Percentiles rank a stretch among this genome's conserved stretches.
phyloP scores from a whole-genome alignment of 163 green algal genomes.

The Volvox carteri region DNA sequence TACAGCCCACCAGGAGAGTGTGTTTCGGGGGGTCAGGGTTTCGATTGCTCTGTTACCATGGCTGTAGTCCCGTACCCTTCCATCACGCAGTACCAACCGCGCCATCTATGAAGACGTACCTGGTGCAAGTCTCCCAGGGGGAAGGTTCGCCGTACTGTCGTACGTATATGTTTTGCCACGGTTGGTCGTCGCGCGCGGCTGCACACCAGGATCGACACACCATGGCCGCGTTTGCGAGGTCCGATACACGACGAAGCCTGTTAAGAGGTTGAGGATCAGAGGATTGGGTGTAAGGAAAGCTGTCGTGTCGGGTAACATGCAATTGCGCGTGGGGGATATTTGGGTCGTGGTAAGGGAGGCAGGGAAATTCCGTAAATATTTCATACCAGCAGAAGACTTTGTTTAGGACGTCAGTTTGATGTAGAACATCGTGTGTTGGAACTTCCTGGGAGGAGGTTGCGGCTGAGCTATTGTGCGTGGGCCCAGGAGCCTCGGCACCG shows the following conservation, averaged over 20 bases:
- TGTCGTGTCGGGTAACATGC: too few species aligned
- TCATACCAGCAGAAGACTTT: conserved; percentile 27
- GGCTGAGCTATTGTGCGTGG: too few species aligned
- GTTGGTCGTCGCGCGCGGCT: not conserved
- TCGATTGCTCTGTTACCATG: too few species aligned
- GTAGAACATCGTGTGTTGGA: not conserved
- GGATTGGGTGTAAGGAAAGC: too few species aligned
- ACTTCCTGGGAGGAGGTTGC: not conserved
- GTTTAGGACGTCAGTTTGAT: not conserved
- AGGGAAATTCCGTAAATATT: not conserved
- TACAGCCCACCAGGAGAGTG: too few species aligned
- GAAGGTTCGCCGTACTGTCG: not conserved
- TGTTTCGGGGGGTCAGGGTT: not conserved
- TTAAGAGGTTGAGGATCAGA: too few species aligned
- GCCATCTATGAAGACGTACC: conserved; percentile 14
- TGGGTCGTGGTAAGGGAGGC: not conserved
- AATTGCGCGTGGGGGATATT: too few species aligned
- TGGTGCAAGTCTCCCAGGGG: not conserved
- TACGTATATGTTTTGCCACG: conserved; percentile 4
- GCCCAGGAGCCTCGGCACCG: too few species aligned
- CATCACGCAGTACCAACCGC: too few species aligned
- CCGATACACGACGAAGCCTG: not conserved
- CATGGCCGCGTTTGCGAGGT: not conserved
- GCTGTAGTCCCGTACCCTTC: too few species aligned
- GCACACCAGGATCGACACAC: conserved; percentile 11